Evolutionary conservation across 106 monocot species (phyloP), one percentile per base, ranked within the genome.

Genomic region (Apostasia ramifera): DNA sequence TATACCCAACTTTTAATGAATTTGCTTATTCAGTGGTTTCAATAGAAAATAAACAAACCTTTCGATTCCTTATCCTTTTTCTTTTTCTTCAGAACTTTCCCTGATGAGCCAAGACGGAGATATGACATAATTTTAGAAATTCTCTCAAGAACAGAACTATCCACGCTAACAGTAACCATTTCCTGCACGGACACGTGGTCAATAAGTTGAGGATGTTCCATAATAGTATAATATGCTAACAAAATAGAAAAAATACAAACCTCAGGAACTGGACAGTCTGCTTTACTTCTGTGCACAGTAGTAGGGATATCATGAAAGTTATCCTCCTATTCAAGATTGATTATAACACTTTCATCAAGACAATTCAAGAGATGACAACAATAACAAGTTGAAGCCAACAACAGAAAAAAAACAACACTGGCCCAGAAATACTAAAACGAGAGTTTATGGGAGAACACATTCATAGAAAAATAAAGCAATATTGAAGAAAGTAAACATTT

Each of bases 41-140:
- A 40, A 2, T 8, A 59, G 0, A 8, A 65, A 7, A 65, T 47
- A 48, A 53, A 45, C 67, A 39, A 47, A 92, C 97, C 92, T 87
- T 85, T 89, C 52, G 53, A 66, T 67, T 91, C 91, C 77, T 73
- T 89, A 3, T 97, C 89, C 74, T 90, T 97, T 70, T 97, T 97
- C 92, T 97, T 97, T 73, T 90, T 97, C 84, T 97, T 97, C 55
- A 95, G 69, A 80, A 97, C 89, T 61, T 97, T 97, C 60, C 97
- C 97, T 6, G 97, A 97, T 53, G 97, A 92, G 71, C 97, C 97
- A 74, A 97, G 89, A 6, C 97, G 92, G 78, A 97, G 87, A 83
- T 97, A 97, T 5, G 92, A 80, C 97, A 97, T 97, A n/a, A 97
- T 97, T 77, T 97, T 97, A 73, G 97, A 82, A 81, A 97, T 97